Conservation (phyloP, 176 grass and related monocot genomes). For the Musa beccarii region DNA sequence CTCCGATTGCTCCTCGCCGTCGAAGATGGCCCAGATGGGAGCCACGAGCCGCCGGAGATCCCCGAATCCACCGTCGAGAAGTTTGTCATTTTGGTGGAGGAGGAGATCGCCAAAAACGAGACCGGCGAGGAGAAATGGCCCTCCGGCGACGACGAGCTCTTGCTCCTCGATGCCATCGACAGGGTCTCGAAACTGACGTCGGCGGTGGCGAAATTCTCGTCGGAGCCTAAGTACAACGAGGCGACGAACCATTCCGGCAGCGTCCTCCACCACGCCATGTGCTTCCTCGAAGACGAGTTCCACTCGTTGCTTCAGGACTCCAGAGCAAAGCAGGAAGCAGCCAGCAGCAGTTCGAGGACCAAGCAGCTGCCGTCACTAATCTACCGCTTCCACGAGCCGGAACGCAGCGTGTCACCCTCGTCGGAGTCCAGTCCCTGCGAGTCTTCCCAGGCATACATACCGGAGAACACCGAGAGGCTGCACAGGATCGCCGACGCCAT, state of each 20-base stretch:
- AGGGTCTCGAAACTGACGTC: conserved; percentile 34
- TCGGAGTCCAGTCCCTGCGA: neutral
- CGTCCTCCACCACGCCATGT: conserved; percentile 62
- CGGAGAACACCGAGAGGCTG: conserved; percentile 30
- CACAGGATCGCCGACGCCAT: neutral
- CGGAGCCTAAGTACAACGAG: conserved; percentile 24
- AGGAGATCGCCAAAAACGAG: conserved; percentile 50
- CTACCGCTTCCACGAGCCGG: conserved; percentile 25
- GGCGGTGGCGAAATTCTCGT: conserved; percentile 21
- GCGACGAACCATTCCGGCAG: conserved; percentile 49
- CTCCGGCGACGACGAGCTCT: conserved; percentile 16
- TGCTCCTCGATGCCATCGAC: conserved; percentile 42
- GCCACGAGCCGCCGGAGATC: conserved; percentile 23
- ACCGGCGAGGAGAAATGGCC: conserved; percentile 50
- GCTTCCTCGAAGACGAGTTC: conserved; percentile 86
- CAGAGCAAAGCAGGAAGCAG: conserved; percentile 12
- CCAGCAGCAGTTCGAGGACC: conserved; percentile 2
- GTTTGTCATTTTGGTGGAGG: conserved; percentile 56
- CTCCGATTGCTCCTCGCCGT: conserved; percentile 21
- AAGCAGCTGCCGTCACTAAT: conserved; percentile 28
- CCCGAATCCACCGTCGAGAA: conserved; percentile 46
- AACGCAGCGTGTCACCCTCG: conserved; percentile 25
- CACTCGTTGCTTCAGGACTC: conserved; percentile 48
- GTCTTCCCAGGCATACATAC: conserved; percentile 17
- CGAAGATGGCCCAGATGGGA: neutral